Evolutionary conservation across 2,329 filamentous ascomycete genomes (phyloP), one percentile per base, ranked within the genome.

Genomic region (Monosporascus cannonballus): DNA sequence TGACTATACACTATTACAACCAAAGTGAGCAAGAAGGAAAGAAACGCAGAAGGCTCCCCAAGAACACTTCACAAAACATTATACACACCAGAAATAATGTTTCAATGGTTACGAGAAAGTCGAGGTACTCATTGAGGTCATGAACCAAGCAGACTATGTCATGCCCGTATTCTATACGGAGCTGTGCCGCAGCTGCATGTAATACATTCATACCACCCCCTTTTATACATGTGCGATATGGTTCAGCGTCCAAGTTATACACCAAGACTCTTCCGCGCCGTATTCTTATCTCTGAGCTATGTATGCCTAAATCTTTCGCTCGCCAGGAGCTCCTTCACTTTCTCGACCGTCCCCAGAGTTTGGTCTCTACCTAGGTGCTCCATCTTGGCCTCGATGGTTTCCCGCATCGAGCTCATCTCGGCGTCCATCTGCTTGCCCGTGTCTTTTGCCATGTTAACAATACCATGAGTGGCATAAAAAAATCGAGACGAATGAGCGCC

Each of bases 291-390:
- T 34, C 30, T 20, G 18, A 41, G 69, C 37, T 62, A 64, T 3
- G 66, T 60, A 39, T 64, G 57, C 56, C 66, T 73, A 61, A 77
- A 77, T 52, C 75, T 75, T 62, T 81, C 74, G 53, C 69, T 75
- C 51, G 74, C 77, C 51, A 86, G 70, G 37, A 83, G 65, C 64
- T 85, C 78, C 62, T 83, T 76, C 22, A 84, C 75, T 65, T 81
- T 79, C 56, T 81, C 74, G 6, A 78, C 71, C 6, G 76, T 78
- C 37, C 76, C 74, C 15, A 76, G 62, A 18, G 72, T 70, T 64
- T 76, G 77, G 56, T 73, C 73, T 58, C 80, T 76, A 17, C 76
- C 81, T 17, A 86, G 70, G 52, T 82, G 75, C 20, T 73, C 69
- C 79, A 82, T 85, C 61, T 78, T 76, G 52, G 75, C 66, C 59